Evolutionary conservation across 345 rosid genomes (phyloP), one percentile per base, ranked within the genome.

Genomic region (Hibiscus trionum): DNA sequence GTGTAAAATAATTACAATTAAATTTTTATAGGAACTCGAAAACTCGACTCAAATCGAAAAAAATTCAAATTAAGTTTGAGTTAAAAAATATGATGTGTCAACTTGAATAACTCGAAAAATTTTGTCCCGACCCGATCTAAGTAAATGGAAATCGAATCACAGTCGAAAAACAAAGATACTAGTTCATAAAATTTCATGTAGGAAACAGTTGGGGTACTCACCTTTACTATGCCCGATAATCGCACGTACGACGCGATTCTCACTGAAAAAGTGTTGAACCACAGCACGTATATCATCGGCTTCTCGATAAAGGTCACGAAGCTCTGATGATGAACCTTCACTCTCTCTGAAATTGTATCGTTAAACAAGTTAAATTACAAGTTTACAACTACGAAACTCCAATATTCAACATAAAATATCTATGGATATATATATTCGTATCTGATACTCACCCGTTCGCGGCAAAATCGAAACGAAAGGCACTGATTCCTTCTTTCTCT

Each of bases 161-260:
- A 35, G 39, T 35, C 8, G 39, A 31, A 31, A 3, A 31, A 29
- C 31, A 21, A 21, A 21, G 24, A 21, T 21, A 35, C 39, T 35
- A 35, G 39, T 35, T 35, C 44, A 37, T 37, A 37, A 37, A 37
- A 37, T 6, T 37, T 37, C 44, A 37, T 37, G 44, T 46, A 67
- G 12, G 24, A 58, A 50, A 63, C 12, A 56, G 19, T 39, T 27
- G 21, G 64, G 63, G 62, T 29, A 49, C 77, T 72, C 66, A 93
- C 98, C 98, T 85, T 93, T 90, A 69, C 97, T 91, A 69, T 93
- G 98, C 24, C 97, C 94, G 50, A 91, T 81, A 75, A 90, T 74
- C 37, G 87, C 83, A 68, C 69, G 11, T 68, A 86, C 84, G 19
- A 67, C 82, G 64, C 78, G 87, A 37, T 81, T 82, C 60, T 39